phyloP scores from a whole-genome alignment of 1,284 basidiomycete genomes.

The Anthracocystis panici-leucophaei region DNA sequence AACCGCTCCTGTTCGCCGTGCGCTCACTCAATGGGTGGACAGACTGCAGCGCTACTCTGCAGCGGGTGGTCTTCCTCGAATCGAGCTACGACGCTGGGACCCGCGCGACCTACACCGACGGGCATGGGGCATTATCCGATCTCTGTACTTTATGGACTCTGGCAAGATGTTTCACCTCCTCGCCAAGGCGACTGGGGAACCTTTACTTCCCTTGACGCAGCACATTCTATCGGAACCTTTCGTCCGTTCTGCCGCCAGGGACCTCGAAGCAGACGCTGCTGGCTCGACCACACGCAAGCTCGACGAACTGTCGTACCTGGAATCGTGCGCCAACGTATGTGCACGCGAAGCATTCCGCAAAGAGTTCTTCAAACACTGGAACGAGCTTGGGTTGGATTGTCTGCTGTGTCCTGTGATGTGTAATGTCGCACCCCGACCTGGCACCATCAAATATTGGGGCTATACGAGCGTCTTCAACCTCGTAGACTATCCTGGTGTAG shows the following conservation, averaged over 20 bases:
- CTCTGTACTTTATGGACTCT: conserved; percentile 55
- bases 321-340: conserved; percentile 23
- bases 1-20: conserved; percentile 28
- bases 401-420: conserved; percentile 44
- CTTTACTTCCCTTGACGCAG: conserved; percentile 45
- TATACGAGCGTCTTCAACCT: conserved; percentile 59
- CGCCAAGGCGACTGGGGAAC: conserved; percentile 42
- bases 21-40: conserved; percentile 31
- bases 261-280: conserved; percentile 13
- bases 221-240: conserved; percentile 43
- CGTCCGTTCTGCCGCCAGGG: conserved; percentile 16
- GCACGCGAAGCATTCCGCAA: conserved; percentile 34
- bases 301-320: conserved; percentile 30
- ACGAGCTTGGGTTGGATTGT: conserved; percentile 40
- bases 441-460: conserved; percentile 46
- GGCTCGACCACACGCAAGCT: conserved; percentile 7
- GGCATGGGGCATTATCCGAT: conserved; percentile 50
- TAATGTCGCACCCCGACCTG: conserved; percentile 42
- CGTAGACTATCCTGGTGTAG: conserved; percentile 49
- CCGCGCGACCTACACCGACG: conserved; percentile 33
- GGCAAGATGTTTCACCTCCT: conserved; percentile 43
- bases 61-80: not conserved
- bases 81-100: conserved; percentile 30
- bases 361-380: conserved; percentile 33
- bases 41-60: conserved; percentile 15